Base-by-base conservation (phyloP, 2,329 filamentous ascomycete genomes). In the Penicillium crustosum region DNA sequence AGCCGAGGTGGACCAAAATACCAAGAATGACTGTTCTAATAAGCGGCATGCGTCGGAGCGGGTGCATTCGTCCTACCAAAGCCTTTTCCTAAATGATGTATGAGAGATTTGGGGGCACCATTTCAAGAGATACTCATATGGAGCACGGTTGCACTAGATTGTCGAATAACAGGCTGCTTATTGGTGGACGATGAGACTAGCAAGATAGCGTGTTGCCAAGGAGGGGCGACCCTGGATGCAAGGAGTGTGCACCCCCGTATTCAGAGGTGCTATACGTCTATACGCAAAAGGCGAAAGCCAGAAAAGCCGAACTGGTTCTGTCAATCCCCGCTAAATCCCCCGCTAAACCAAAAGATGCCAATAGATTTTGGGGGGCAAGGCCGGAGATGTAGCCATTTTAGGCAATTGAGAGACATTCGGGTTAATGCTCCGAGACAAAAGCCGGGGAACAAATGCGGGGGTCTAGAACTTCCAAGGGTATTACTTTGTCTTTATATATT, bases 401-500 rank as follows among this genome's bases (percentile, higher is more conserved):
- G 49, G 33, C 6, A 27, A 45, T 47, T 42, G 48, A 53, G 42
- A 35, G 29, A 21, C 2, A 13, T 42, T 55, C 53, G 15, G 50
- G 50, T 36, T n/a, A 57, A 54, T 48, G 29, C 50, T 54, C 55
- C 55, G 55, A 33, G 47, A 33, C 53, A 49, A 55, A 43, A 49
- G 19, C 53, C 39, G 48, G 48, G 48, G 53, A 35, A 55, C 35
- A 50, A 51, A 51, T 51, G 53, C 53, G 29, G 44, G 48, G 50
- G 50, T 47, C 25, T 27, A 44, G 39, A 42, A 23, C 21, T 23
- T n/a, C n/a, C n/a, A n/a, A n/a, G n/a, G n/a, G n/a, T 42, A 15
- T 25, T 41, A 41, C 38, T 39, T 39, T 19, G 25, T 17, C 4
- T 23, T 23, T 8, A 23, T 23, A 41, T 23, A 42, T 42, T 35